phyloP scores from a whole-genome alignment of 345 rosid species.

The Eucalyptus victrix region DNA sequence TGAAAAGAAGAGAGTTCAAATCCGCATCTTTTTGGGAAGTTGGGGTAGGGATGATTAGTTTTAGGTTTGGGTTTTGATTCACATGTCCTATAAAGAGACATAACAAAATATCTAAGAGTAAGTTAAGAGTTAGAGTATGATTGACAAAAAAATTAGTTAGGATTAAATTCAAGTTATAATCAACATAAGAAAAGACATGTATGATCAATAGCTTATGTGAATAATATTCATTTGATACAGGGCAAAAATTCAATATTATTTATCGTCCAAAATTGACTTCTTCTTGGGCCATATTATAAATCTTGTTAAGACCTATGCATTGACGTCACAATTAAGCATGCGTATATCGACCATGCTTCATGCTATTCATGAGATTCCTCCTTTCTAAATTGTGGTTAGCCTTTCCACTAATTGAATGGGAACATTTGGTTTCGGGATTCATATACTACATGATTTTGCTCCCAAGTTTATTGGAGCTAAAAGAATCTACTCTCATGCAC shows the following conservation, averaged over 20 bases:
- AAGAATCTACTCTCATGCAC: not conserved
- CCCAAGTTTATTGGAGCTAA: not conserved
- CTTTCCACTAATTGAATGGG: not conserved
- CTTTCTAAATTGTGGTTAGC: not conserved
- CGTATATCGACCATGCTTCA: not conserved
- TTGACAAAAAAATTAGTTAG: not conserved
- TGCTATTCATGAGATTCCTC: not conserved
- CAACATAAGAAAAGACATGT: not conserved
- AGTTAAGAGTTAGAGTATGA: too few relatives aligned
- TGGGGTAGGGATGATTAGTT: too few relatives aligned
- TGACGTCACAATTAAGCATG: not conserved
- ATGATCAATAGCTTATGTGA: not conserved
- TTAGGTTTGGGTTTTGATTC: fast-evolving
- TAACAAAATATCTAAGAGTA: too few relatives aligned
- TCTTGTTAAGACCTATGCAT: fast-evolving
- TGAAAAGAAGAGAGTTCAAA: too few relatives aligned
- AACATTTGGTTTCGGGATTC: not conserved
- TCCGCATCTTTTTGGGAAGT: fast-evolving
- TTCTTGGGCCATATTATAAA: not conserved
- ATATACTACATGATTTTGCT: not conserved
- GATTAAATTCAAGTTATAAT: not conserved
- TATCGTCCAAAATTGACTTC: not conserved
- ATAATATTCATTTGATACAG: not conserved
- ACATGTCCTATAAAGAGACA: fast-evolving
- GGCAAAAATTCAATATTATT: not conserved